These are phyloP conservation scores for Aurifilum marmelostoma DNA, from an alignment of 2,329 filamentous ascomycete genomes.

Conservation along the genomic window DNA sequence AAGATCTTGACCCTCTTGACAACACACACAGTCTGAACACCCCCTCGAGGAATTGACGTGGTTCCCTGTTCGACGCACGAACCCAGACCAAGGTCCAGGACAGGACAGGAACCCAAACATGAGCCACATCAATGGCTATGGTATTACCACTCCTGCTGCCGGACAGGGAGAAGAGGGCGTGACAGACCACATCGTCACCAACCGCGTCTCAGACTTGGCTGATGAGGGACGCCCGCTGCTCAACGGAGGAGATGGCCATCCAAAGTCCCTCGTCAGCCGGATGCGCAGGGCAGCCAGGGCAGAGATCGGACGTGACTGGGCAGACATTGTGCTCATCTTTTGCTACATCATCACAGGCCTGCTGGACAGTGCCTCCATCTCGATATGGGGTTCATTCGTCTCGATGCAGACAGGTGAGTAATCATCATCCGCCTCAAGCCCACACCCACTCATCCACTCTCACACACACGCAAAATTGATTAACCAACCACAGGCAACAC, in stretches of 20 bases:
- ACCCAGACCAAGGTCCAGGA: not conserved
- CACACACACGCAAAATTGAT: constrained; percentile 39
- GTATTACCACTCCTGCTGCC: constrained; percentile 20
- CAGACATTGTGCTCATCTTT: constrained; percentile 69
- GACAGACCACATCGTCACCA: constrained; percentile 16
- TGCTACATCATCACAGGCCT: constrained; percentile 80
- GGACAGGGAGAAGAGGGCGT: constrained; percentile 13
- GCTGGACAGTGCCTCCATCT: constrained; percentile 75
- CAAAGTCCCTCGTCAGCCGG: constrained; percentile 32
- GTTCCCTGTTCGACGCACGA: not conserved
- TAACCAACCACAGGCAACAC: constrained; percentile 63
- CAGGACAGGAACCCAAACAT: too few relatives aligned
- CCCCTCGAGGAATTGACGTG: not conserved
- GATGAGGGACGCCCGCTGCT: constrained; percentile 44
- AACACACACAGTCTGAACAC: not conserved
- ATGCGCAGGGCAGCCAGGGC: constrained; percentile 42
- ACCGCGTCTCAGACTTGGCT: constrained; percentile 18
- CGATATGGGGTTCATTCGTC: constrained; percentile 79
- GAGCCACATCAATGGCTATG: constrained; percentile 22
- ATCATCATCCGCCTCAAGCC: too few relatives aligned
- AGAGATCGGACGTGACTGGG: constrained; percentile 63
- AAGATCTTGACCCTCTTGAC: not conserved
- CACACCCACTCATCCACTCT: too few relatives aligned
- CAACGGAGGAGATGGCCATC: constrained; percentile 30
- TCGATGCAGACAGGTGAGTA: constrained; percentile 77